phyloP scores from a whole-genome alignment of 148 eudicot species.

The Tetragonia tetragonoides region DNA sequence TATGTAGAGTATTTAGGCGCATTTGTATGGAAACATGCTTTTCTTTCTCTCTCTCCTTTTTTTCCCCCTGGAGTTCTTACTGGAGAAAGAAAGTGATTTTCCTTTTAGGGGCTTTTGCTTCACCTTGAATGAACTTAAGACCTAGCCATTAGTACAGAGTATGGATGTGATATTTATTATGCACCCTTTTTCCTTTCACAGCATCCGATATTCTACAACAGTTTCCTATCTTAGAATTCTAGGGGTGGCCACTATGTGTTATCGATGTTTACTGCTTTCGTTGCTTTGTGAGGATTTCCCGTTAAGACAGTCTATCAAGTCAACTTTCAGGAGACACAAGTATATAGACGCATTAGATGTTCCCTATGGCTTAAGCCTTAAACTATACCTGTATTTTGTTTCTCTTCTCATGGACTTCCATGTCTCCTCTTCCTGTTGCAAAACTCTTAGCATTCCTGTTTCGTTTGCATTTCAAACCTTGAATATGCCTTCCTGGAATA shows the following conservation, averaged over 20 bases:
- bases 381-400: constrained; percentile 2
- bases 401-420: constrained; percentile 1
- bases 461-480: background rate
- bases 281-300: too few relatives aligned
- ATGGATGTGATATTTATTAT: too few relatives aligned
- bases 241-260: background rate
- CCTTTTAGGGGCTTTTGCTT: too few relatives aligned
- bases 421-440: background rate
- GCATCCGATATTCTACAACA: too few relatives aligned
- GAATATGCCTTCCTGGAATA: constrained; percentile 2
- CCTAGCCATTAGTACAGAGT: too few relatives aligned
- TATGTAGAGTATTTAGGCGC: background rate
- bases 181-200: too few relatives aligned
- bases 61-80: too few relatives aligned
- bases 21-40: background rate
- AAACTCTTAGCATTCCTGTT: background rate
- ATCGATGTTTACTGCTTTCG: too few relatives aligned
- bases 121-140: too few relatives aligned
- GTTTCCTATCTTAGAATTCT: background rate
- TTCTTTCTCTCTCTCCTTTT: too few relatives aligned
- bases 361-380: background rate
- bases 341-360: background rate
- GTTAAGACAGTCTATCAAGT: too few relatives aligned
- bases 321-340: background rate
- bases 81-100: too few relatives aligned